A percentile compares a stretch with the other conserved stretches of the same genome.
Evolutionary conservation across 192 early-diverging fungal species (phyloP).

Genomic region (Cetraspora pellucida): DNA sequence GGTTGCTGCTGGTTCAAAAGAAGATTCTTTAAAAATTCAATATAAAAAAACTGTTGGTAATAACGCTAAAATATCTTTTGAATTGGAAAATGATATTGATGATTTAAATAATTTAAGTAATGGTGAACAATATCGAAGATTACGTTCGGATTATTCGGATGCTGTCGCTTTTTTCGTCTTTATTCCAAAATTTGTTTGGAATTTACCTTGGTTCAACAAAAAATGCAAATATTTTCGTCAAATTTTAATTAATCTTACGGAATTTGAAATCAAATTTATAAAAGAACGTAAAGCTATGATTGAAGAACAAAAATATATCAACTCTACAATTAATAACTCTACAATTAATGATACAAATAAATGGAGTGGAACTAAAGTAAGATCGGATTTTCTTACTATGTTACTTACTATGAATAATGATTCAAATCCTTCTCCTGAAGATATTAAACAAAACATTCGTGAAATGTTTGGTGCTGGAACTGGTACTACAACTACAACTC

Average conservation of each 20-base stretch:
- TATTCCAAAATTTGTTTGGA: constrained; percentile 28
- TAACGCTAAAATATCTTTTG: not conserved
- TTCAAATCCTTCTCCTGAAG: constrained; percentile 10
- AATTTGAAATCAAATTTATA: constrained; percentile 31
- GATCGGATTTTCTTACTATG: constrained; percentile 31
- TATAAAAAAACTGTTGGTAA: not conserved
- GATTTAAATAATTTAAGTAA: not conserved
- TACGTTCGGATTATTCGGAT: constrained; percentile 16
- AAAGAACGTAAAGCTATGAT: constrained; percentile 28
- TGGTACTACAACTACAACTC: constrained; percentile 21
- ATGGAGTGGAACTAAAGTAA: constrained; percentile 2
- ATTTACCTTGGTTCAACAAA: not conserved
- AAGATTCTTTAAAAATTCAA: constrained; percentile 22
- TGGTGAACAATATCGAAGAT: constrained; percentile 16
- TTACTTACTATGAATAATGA: constrained; percentile 17
- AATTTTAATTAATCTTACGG: not conserved
- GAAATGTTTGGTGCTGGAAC: constrained; percentile 33
- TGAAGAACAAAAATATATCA: not conserved
- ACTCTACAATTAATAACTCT: not conserved
- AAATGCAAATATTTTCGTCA: not conserved
- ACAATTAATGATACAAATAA: not conserved
- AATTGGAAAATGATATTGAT: too few relatives aligned
- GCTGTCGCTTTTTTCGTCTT: constrained; percentile 18
- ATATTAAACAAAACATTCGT: constrained; percentile 32
- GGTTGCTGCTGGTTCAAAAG: constrained; percentile 24